A percentile compares a stretch with the other conserved stretches of the same genome.
phyloP scores from a whole-genome alignment of 129 eudicot species.

The Artemisia argyi region DNA sequence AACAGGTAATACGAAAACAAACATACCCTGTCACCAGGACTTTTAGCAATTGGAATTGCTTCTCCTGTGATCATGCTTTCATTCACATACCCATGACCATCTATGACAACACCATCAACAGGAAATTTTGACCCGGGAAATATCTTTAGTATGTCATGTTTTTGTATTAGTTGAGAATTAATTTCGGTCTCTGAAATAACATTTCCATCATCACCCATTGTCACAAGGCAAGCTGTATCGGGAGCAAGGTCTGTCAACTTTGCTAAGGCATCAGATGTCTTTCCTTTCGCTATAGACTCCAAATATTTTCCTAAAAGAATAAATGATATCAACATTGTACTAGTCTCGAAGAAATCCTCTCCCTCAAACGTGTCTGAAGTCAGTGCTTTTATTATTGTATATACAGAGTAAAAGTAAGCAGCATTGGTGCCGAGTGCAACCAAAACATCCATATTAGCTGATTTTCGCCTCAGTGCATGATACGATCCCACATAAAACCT shows the following conservation, averaged over 20 bases:
- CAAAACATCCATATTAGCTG: slow-evolving; percentile 68
- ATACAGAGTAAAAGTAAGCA: slow-evolving; percentile 55
- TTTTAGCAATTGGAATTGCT: slow-evolving; percentile 42
- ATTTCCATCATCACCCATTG: slow-evolving; percentile 32
- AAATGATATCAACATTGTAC: slow-evolving; percentile 49
- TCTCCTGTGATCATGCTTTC: slow-evolving; percentile 58
- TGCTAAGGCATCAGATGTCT: slow-evolving; percentile 51
- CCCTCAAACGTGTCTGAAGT: slow-evolving; percentile 40
- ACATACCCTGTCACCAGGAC: slow-evolving; percentile 39
- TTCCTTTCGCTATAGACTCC: slow-evolving; percentile 48
- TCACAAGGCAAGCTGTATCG: slow-evolving; percentile 38
- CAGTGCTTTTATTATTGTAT: slow-evolving; percentile 40
- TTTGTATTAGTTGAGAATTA: slow-evolving; percentile 34
- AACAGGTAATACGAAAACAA: not conserved
- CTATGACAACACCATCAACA: slow-evolving; percentile 39
- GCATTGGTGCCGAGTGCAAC: slow-evolving; percentile 66
- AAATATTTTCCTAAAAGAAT: slow-evolving; percentile 42
- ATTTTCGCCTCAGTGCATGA: slow-evolving; percentile 47
- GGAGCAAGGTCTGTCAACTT: slow-evolving; percentile 47
- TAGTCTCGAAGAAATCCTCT: slow-evolving; percentile 55
- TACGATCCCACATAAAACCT: slow-evolving; percentile 60
- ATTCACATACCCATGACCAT: slow-evolving; percentile 45
- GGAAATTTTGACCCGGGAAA: slow-evolving; percentile 45
- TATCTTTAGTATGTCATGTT: slow-evolving; percentile 37
- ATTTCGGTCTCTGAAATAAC: slow-evolving; percentile 35